These are phyloP conservation scores for Tilletia indica DNA, from an alignment of 1,284 basidiomycete genomes.

Conservation along the genomic window DNA sequence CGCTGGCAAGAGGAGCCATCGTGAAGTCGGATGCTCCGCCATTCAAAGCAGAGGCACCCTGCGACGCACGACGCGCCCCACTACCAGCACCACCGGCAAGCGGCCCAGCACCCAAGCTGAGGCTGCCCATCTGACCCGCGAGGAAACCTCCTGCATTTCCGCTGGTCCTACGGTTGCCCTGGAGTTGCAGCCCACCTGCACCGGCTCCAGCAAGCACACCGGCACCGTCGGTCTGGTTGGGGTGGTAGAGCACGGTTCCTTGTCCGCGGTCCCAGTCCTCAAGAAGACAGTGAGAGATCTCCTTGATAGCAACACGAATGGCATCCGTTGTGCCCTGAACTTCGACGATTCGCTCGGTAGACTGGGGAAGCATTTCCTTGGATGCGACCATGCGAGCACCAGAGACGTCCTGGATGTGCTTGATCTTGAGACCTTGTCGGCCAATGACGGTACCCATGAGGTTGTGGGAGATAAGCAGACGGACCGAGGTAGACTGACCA, in stretches of 20 bases:
- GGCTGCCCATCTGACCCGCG: constrained; percentile 30
- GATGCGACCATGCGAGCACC: constrained; percentile 56
- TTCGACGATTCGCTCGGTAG: constrained; percentile 76
- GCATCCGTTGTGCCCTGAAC: constrained; percentile 88
- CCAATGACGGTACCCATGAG: constrained; percentile 57
- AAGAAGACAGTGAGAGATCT: constrained; percentile 90
- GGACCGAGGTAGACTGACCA: constrained; percentile 79
- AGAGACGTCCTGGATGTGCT: constrained; percentile 56
- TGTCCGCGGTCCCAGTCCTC: constrained; percentile 94
- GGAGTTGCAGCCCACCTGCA: constrained; percentile 48
- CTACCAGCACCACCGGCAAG: not conserved
- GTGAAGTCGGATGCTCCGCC: constrained; percentile 14
- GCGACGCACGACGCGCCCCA: constrained; percentile 6
- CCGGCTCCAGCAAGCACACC: constrained; percentile 61
- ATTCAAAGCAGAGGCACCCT: constrained; percentile 7
- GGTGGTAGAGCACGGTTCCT: constrained; percentile 82
- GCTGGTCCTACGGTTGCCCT: constrained; percentile 35
- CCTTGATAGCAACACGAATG: constrained; percentile 85
- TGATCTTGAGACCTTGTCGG: constrained; percentile 56
- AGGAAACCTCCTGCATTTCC: constrained; percentile 54
- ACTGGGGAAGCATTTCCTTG: constrained; percentile 56
- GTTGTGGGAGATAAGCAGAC: constrained; percentile 60
- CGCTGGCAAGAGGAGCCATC: constrained; percentile 15
- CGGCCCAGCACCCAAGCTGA: constrained; percentile 26
- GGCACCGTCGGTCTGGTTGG: constrained; percentile 58